A percentile compares a stretch with the other conserved stretches of the same genome.
Conservation (phyloP, 164 flowering plant species). For the Vitis cinerea region DNA sequence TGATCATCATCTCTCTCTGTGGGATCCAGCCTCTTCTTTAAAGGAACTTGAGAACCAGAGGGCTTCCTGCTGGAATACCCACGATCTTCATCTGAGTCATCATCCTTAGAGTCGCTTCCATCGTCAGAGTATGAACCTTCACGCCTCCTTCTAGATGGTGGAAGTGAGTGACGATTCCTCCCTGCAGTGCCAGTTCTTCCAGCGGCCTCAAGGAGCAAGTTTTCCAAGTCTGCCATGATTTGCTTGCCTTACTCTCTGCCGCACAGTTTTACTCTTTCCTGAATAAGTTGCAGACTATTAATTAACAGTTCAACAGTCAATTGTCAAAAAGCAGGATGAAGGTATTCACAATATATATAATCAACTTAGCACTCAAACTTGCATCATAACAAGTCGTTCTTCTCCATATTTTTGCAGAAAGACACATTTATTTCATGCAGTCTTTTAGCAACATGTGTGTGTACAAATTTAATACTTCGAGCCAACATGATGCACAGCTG, state of each 20-base stretch:
- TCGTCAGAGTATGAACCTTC: conserved; percentile 79
- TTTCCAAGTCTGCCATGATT: conserved; percentile 79
- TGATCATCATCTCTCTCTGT: conserved; percentile 65
- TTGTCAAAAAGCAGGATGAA: no score
- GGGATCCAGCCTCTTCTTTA: conserved; percentile 82
- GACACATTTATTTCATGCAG: no score
- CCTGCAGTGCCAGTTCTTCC: conserved; percentile 69
- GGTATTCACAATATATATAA: no score
- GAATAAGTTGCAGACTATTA: no score
- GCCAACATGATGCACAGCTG: no score
- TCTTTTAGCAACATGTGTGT: no score
- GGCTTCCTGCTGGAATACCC: conserved; percentile 66
- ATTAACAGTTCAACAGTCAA: no score
- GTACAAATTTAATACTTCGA: no score
- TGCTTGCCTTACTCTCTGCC: no score
- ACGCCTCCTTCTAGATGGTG: conserved; percentile 55
- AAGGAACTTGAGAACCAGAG: conserved; percentile 82
- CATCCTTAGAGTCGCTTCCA: conserved; percentile 85
- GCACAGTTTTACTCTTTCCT: no score
- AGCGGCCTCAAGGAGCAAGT: conserved; percentile 87
- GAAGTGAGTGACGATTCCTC: conserved; percentile 56
- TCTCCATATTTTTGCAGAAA: no score
- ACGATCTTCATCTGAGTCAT: conserved; percentile 73
- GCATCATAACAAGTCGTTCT: no score
- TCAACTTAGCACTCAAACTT: not conserved